Conservation (phyloP, 1,284 basidiomycete genomes). For the Boletus hoseneyae region DNA sequence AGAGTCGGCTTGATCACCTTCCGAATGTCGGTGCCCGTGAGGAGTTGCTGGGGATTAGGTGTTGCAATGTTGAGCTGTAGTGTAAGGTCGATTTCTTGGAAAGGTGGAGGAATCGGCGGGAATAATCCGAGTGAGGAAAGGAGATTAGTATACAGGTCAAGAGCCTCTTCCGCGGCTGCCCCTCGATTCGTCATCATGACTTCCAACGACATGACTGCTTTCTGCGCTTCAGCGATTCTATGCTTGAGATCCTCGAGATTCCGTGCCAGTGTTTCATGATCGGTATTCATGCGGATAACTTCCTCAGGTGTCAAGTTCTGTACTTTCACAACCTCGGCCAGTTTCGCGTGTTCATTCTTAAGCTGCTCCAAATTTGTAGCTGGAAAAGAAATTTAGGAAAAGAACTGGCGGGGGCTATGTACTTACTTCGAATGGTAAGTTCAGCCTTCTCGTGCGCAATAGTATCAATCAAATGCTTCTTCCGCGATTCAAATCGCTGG, state of each 20-base stretch:
- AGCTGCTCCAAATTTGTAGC: conserved; percentile 58
- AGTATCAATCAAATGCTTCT: conserved; percentile 57
- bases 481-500: conserved; percentile 59
- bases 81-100: conserved; percentile 65
- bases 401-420: not conserved
- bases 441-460: conserved; percentile 64
- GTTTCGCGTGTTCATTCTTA: conserved; percentile 57
- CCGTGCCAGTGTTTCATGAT: conserved; percentile 69
- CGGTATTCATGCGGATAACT: conserved; percentile 81
- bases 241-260: conserved; percentile 72
- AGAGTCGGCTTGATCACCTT: conserved; percentile 71
- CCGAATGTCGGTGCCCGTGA: conserved; percentile 62
- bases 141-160: conserved; percentile 71
- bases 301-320: conserved; percentile 87
- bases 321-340: conserved; percentile 64
- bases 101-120: conserved; percentile 64
- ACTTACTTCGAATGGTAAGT: conserved; percentile 48
- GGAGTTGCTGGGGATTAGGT: conserved; percentile 60
- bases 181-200: conserved; percentile 75
- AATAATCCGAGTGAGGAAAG: conserved; percentile 72
- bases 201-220: conserved; percentile 69
- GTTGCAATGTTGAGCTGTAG: conserved; percentile 74
- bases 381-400: conserved; percentile 29
- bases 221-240: conserved; percentile 70
- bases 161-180: conserved; percentile 72